Conservation (phyloP, 2,329 filamentous ascomycete genomes). For the Gremmenia infestans region DNA sequence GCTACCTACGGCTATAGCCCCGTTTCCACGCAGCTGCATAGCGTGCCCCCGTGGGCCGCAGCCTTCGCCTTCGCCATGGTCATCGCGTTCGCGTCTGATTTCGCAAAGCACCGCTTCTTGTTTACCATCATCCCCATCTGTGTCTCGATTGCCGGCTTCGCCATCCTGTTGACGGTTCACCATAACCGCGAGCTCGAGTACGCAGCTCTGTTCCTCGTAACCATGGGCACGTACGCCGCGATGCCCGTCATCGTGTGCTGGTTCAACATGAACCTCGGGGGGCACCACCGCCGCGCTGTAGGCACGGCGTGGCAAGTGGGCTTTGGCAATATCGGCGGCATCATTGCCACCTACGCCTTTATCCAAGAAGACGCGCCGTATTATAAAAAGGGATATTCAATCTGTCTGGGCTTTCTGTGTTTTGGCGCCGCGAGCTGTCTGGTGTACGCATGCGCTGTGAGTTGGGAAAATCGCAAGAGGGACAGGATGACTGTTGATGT, state of each 20-base stretch:
- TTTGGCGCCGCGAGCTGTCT: conserved; percentile 59
- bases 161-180: conserved; percentile 67
- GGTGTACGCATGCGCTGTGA: conserved; percentile 55
- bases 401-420: conserved; percentile 69
- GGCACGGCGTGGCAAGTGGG: conserved; percentile 73
- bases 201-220: conserved; percentile 74
- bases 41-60: conserved; percentile 57
- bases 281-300: conserved; percentile 65
- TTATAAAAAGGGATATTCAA: conserved; percentile 70
- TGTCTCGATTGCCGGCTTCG: conserved; percentile 69
- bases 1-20: conserved; percentile 56
- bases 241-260: conserved; percentile 85
- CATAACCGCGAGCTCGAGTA: conserved; percentile 66
- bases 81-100: conserved; percentile 68
- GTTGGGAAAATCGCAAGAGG: conserved; percentile 55
- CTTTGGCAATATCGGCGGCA: conserved; percentile 75
- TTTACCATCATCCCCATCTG: conserved; percentile 67
- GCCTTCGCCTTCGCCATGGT: conserved; percentile 77
- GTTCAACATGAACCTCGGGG: conserved; percentile 76
- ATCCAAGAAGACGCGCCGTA: conserved; percentile 59
- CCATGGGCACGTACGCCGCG: conserved; percentile 75
- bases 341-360: conserved; percentile 71
- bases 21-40: conserved; percentile 47
- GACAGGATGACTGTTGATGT: conserved; percentile 42
- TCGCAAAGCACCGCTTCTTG: conserved; percentile 63